Evolutionary conservation across 75 land plant species (phyloP).

Genomic region (Selaginella moellendorffii): DNA sequence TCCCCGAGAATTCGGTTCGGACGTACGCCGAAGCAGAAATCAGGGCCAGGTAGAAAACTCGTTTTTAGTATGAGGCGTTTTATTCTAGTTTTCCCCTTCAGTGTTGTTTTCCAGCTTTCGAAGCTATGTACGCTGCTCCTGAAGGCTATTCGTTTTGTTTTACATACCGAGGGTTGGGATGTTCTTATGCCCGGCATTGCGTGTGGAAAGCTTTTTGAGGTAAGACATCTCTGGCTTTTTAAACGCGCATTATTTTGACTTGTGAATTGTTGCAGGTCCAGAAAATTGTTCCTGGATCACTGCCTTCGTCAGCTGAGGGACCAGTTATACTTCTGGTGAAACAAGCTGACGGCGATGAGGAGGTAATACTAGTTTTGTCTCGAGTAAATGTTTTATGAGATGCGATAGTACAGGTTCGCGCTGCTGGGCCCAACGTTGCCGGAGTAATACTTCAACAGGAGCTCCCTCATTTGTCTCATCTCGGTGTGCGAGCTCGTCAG

Average conservation of each 20-base stretch:
- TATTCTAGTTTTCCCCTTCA: conserved; percentile 6
- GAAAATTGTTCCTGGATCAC: conserved; percentile 74
- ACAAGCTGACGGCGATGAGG: conserved; percentile 97
- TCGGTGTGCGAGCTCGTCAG: conserved; percentile 96
- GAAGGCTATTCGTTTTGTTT: conserved; percentile 44
- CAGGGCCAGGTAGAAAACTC: conserved; percentile 60
- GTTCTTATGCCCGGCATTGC: conserved; percentile 72
- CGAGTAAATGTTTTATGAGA: neutral
- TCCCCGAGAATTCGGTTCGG: conserved; percentile 60
- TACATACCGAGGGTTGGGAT: conserved; percentile 83
- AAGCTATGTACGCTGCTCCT: conserved; percentile 66
- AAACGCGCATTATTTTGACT: conserved; percentile 2
- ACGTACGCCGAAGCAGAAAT: conserved; percentile 98
- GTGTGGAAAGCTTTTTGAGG: conserved; percentile 59
- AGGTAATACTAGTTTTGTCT: conserved; percentile 42
- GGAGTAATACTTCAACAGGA: conserved; percentile 90
- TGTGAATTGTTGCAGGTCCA: conserved; percentile 46
- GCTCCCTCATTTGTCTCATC: conserved; percentile 91
- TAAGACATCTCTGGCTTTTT: conserved; percentile 11
- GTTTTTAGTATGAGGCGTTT: neutral
- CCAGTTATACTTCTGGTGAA: conserved; percentile 75
- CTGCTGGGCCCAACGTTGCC: conserved; percentile 74
- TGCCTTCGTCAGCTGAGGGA: conserved; percentile 36
- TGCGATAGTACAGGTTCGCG: conserved; percentile 55
- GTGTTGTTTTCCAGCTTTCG: conserved; percentile 94